Conservation (phyloP, 371 early-diverging fungal species). For the Mucor plumbeus region DNA sequence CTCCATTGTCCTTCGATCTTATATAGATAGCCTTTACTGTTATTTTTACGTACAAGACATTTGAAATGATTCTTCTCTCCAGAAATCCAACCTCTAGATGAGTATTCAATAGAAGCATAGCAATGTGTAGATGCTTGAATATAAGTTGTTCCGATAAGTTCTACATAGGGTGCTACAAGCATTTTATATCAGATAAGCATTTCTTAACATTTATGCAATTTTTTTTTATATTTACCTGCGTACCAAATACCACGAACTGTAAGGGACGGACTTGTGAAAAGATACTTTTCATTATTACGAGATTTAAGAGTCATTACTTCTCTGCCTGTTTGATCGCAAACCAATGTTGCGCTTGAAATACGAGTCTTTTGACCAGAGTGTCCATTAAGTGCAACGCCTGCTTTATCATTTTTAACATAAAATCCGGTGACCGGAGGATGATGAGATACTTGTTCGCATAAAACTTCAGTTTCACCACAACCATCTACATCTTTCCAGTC, state of each 20-base stretch:
- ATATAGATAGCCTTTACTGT: constrained; percentile 51
- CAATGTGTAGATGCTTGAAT: constrained; percentile 71
- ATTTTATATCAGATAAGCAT: background rate
- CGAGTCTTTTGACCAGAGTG: constrained; percentile 66
- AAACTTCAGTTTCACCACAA: constrained; percentile 62
- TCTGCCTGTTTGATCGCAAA: constrained; percentile 51
- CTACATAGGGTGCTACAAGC: constrained; percentile 66
- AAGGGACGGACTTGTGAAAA: constrained; percentile 47
- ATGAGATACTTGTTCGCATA: constrained; percentile 79
- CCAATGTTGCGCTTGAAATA: constrained; percentile 46
- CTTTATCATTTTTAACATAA: constrained; percentile 66
- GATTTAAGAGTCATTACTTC: constrained; percentile 33
- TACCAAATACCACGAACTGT: constrained; percentile 58
- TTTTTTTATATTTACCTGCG: constrained; percentile 50
- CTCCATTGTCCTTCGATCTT: constrained; percentile 74
- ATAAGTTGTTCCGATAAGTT: constrained; percentile 71
- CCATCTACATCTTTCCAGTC: constrained; percentile 72
- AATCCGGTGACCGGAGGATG: constrained; percentile 77
- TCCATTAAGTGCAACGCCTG: constrained; percentile 70
- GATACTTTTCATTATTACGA: constrained; percentile 41
- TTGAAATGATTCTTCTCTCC: constrained; percentile 81
- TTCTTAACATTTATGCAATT: background rate
- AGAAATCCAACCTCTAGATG: constrained; percentile 80
- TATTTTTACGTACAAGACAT: constrained; percentile 45
- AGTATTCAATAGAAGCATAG: constrained; percentile 70